Evolutionary conservation across 805 yeast genomes (phyloP).

Genomic region (Saccharomycopsis fodiens): DNA sequence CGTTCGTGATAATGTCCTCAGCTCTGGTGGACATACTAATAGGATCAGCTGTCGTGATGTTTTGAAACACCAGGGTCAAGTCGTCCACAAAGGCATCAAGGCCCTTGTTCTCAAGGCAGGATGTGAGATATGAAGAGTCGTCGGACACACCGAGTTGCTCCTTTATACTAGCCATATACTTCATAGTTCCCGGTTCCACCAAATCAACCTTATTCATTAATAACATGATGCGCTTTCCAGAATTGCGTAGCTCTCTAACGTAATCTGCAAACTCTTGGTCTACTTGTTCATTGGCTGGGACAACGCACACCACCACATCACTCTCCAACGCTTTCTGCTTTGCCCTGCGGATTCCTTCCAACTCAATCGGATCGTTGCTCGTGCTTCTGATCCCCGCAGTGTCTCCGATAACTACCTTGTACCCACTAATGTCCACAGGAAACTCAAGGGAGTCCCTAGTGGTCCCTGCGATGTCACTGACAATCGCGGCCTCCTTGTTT

Average conservation of each 20-base stretch:
- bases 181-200: constrained; percentile 18
- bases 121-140: constrained; percentile 36
- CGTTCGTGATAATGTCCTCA: constrained; percentile 64
- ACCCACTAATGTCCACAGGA: constrained; percentile 75
- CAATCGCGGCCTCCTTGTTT: constrained; percentile 79
- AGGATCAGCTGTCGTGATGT: constrained; percentile 53
- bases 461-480: constrained; percentile 87
- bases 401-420: constrained; percentile 76
- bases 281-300: constrained; percentile 36
- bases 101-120: constrained; percentile 58
- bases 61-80: constrained; percentile 41
- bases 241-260: constrained; percentile 26
- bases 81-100: constrained; percentile 36
- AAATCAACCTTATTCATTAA: constrained; percentile 60
- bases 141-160: constrained; percentile 23
- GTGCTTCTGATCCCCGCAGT: constrained; percentile 80
- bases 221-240: constrained; percentile 31
- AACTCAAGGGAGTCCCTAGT: constrained; percentile 85
- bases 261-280: constrained; percentile 35
- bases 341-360: constrained; percentile 78
- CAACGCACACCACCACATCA: constrained; percentile 61
- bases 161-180: constrained; percentile 20
- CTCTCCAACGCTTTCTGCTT: constrained; percentile 48
- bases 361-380: constrained; percentile 50
- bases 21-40: constrained; percentile 68